Percentiles rank a stretch among this genome's conserved stretches.
Conservation (phyloP, 129 eudicot genomes). For the Apium graveolens region DNA sequence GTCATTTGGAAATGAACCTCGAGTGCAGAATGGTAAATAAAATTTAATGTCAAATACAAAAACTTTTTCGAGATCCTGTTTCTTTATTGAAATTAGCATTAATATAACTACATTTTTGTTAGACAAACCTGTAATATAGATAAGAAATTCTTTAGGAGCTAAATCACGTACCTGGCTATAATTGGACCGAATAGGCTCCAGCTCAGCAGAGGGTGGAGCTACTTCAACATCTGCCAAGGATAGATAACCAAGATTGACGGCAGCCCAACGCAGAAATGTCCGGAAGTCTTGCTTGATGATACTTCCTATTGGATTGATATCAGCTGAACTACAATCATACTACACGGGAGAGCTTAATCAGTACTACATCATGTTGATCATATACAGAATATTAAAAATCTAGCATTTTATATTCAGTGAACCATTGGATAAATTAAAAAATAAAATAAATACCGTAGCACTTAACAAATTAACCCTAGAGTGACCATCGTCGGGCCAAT, state of each 20-base stretch:
- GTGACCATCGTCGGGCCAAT: too few species aligned
- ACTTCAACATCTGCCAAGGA: conserved; percentile 93
- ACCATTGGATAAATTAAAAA: neutral
- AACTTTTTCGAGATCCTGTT: neutral
- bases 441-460: neutral
- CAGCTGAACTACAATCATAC: conserved; percentile 99
- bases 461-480: neutral
- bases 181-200: conserved; percentile 88
- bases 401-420: neutral
- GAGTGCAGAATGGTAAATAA: neutral
- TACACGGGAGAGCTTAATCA: conserved; percentile 20
- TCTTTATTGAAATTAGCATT: neutral
- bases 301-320: conserved; percentile 95
- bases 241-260: conserved; percentile 71
- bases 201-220: conserved; percentile 99
- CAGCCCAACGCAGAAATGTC: conserved; percentile 82
- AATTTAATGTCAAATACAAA: neutral
- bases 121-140: neutral
- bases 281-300: conserved; percentile 92
- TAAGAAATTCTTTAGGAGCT: conserved; percentile 3
- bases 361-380: neutral
- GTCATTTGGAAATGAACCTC: neutral
- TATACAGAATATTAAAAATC: neutral
- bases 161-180: conserved; percentile 64
- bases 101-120: neutral